phyloP scores from a whole-genome alignment of 2,329 filamentous ascomycete species.

The Neonectria faginata region DNA sequence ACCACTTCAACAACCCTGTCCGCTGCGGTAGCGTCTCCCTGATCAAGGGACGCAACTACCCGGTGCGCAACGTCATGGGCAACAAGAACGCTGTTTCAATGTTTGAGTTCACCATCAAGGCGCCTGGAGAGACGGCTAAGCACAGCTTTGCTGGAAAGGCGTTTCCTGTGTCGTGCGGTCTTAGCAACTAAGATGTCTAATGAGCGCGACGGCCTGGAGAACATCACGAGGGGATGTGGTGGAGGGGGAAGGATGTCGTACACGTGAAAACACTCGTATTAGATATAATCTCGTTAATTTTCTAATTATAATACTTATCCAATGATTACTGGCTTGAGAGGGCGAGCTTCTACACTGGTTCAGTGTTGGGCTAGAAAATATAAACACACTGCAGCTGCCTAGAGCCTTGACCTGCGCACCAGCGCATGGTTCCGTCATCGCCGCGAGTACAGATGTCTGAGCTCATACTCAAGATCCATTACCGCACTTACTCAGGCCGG shows the following conservation, averaged over 20 bases:
- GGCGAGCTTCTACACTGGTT: too few relatives aligned
- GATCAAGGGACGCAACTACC: constrained; percentile 33
- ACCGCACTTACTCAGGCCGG: too few relatives aligned
- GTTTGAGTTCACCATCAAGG: constrained; percentile 21
- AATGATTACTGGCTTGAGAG: not conserved
- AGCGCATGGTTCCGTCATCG: too few relatives aligned
- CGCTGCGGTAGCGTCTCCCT: constrained; percentile 33
- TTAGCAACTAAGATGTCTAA: not conserved
- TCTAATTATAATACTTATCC: not conserved
- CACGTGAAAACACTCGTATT: not conserved
- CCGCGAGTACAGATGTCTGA: too few relatives aligned
- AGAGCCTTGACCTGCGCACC: too few relatives aligned
- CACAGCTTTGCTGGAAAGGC: constrained; percentile 8
- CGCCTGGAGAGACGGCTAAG: constrained; percentile 3
- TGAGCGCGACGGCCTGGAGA: not conserved
- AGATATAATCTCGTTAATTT: not conserved
- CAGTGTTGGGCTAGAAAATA: too few relatives aligned
- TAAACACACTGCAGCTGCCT: too few relatives aligned
- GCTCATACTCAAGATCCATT: too few relatives aligned
- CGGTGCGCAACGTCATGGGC: constrained; percentile 39
- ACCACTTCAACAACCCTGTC: constrained; percentile 33
- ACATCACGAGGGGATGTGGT: not conserved
- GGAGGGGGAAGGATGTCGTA: not conserved
- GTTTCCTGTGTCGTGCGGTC: constrained; percentile 9
- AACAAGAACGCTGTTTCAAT: constrained; percentile 26